A percentile compares a stretch with the other conserved stretches of the same genome.
Conservation (phyloP, 2,329 filamentous ascomycete species). For the Aspergillus tubingensis region DNA sequence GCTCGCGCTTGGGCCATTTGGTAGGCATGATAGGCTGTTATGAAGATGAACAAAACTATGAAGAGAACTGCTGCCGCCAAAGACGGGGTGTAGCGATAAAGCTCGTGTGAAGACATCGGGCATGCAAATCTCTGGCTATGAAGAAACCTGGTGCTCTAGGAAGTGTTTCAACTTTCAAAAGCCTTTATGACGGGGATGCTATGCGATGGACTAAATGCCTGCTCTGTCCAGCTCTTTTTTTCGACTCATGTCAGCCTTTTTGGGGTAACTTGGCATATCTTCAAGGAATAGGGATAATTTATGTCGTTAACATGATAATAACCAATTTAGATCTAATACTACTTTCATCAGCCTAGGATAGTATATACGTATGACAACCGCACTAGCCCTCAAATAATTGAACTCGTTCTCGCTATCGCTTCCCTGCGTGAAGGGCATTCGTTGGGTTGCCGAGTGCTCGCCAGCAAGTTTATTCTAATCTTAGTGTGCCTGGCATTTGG, state of each 20-base stretch:
- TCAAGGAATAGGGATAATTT: neutral
- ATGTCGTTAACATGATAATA: neutral
- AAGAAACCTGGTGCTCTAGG: too few species aligned
- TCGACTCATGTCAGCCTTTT: too few species aligned
- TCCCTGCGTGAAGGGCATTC: neutral
- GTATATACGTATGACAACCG: neutral
- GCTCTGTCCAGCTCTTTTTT: too few species aligned
- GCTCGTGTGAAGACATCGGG: constrained; percentile 12
- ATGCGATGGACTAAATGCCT: too few species aligned
- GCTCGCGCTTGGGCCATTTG: constrained; percentile 46
- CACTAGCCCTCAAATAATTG: neutral
- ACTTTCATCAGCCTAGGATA: neutral
- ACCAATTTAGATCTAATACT: neutral
- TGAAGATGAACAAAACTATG: constrained; percentile 46
- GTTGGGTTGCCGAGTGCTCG: neutral
- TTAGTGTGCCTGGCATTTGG: too few species aligned
- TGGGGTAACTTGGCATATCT: too few species aligned
- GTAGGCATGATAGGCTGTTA: constrained; percentile 46
- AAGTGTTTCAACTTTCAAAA: too few species aligned
- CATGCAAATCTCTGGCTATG: neutral
- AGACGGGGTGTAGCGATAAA: constrained; percentile 49
- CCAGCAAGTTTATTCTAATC: too few species aligned
- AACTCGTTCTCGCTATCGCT: neutral
- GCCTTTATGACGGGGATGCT: too few species aligned
- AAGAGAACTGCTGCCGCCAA: constrained; percentile 51